Conservation (phyloP, 2,329 filamentous ascomycete genomes). For the Aspergillus tamarii region DNA sequence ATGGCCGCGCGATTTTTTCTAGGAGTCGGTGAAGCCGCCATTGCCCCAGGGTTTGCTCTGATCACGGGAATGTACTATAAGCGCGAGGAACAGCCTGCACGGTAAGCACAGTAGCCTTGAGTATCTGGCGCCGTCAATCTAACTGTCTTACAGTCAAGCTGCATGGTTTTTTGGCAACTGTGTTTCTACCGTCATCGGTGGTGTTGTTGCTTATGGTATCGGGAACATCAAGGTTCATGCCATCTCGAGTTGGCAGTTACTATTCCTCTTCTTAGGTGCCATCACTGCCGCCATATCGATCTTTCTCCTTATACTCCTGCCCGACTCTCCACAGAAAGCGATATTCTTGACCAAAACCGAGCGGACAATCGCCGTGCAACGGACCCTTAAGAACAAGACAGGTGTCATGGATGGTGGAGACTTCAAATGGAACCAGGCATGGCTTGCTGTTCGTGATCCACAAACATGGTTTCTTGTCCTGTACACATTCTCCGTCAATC, state of each 20-base stretch:
- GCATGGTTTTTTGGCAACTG: conserved; percentile 41
- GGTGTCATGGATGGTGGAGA: conserved; percentile 56
- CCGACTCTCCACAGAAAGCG: conserved; percentile 40
- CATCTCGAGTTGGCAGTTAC: conserved; percentile 32
- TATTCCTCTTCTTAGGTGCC: conserved; percentile 36
- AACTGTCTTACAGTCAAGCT: conserved; percentile 28
- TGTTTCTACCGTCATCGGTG: conserved; percentile 34
- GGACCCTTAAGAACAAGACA: conserved; percentile 55
- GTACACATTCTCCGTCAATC: conserved; percentile 36
- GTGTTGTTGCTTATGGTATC: conserved; percentile 34
- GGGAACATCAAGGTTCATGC: conserved; percentile 24
- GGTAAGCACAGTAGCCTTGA: conserved; percentile 8
- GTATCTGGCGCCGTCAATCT: neutral
- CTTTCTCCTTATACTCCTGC: conserved; percentile 26
- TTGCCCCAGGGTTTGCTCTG: conserved; percentile 40
- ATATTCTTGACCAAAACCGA: conserved; percentile 47
- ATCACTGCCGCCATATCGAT: conserved; percentile 28
- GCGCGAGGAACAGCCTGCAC: conserved; percentile 36
- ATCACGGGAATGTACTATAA: conserved; percentile 43
- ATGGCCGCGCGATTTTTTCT: conserved; percentile 46
- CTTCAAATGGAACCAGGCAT: conserved; percentile 49
- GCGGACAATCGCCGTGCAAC: conserved; percentile 53
- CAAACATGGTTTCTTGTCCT: conserved; percentile 38
- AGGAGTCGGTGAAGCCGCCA: conserved; percentile 33
- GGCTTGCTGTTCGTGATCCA: conserved; percentile 33